Percentiles rank a stretch among this genome's conserved stretches.
These are phyloP conservation scores for Dichomitus squalens DNA, from an alignment of 1,284 basidiomycete genomes.

Conservation along the genomic window DNA sequence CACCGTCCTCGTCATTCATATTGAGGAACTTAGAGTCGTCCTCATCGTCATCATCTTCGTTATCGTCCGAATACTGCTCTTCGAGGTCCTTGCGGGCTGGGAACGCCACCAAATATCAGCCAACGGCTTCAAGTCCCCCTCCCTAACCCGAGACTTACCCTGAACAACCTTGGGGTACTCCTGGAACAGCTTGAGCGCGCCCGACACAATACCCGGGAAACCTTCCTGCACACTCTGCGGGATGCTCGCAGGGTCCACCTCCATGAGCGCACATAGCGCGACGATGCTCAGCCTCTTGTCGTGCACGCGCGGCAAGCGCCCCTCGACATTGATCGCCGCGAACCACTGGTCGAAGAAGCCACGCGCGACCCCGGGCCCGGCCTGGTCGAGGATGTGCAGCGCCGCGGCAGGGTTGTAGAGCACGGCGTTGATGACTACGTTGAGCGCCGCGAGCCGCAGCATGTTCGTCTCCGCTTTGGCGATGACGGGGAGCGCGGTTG, in stretches of 20 bases:
- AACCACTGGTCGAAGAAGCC: slow-evolving; percentile 85
- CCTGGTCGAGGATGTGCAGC: slow-evolving; percentile 72
- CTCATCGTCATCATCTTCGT: slow-evolving; percentile 60
- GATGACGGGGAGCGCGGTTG: slow-evolving; percentile 58
- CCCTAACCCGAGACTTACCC: slow-evolving; percentile 49
- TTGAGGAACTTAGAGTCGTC: slow-evolving; percentile 65
- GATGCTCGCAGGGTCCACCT: slow-evolving; percentile 59
- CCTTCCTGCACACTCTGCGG: slow-evolving; percentile 65
- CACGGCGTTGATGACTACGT: slow-evolving; percentile 84
- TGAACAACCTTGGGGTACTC: slow-evolving; percentile 74
- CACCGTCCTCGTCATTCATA: slow-evolving; percentile 74
- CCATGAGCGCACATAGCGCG: slow-evolving; percentile 75
- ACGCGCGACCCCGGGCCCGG: slow-evolving; percentile 59
- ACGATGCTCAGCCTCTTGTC: slow-evolving; percentile 87
- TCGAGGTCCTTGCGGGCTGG: slow-evolving; percentile 70
- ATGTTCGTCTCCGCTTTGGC: slow-evolving; percentile 62
- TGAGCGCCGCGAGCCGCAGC: slow-evolving; percentile 77
- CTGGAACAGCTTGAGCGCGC: slow-evolving; percentile 72
- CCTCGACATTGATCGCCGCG: slow-evolving; percentile 61
- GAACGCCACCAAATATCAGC: not conserved
- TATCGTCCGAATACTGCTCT: slow-evolving; percentile 55
- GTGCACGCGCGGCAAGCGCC: slow-evolving; percentile 81
- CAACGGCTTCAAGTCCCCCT: too few relatives aligned
- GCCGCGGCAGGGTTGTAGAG: slow-evolving; percentile 83
- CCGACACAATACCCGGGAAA: slow-evolving; percentile 75